These are phyloP conservation scores for Mortierella claussenii DNA, from an alignment of 192 early-diverging fungal genomes.

Conservation along the genomic window DNA sequence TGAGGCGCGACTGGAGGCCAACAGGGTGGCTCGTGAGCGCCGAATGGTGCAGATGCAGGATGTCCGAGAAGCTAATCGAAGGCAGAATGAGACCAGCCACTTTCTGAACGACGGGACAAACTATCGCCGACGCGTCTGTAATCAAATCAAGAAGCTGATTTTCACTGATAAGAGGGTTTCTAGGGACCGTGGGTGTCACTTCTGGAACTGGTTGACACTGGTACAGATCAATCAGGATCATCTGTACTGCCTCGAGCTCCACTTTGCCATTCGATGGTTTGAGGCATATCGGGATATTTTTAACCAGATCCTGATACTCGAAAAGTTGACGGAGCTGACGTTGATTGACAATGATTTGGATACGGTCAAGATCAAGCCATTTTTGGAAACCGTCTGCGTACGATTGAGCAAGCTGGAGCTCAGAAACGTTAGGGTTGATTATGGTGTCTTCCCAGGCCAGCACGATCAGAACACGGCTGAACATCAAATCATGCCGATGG, in stretches of 20 bases:
- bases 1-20: constrained; percentile 17
- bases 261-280: constrained; percentile 13
- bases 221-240: constrained; percentile 15
- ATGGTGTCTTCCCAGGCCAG: background rate
- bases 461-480: background rate
- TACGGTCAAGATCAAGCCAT: constrained; percentile 8
- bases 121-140: constrained; percentile 10
- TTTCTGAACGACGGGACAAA: constrained; percentile 28
- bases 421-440: constrained; percentile 20
- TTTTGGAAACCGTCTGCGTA: constrained; percentile 21
- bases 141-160: constrained; percentile 23
- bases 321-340: constrained; percentile 12
- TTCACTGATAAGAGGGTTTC: constrained; percentile 26
- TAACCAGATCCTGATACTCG: background rate
- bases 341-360: constrained; percentile 24
- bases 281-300: constrained; percentile 29
- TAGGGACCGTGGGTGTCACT: constrained; percentile 25
- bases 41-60: background rate
- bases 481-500: constrained; percentile 5
- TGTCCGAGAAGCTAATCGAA: constrained; percentile 8
- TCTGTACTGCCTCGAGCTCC: constrained; percentile 13
- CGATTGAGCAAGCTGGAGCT: constrained; percentile 25
- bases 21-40: background rate
- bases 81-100: constrained; percentile 19
- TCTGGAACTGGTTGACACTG: constrained; percentile 22